Evolutionary conservation across 2,329 filamentous ascomycete species (phyloP).

Genomic region (Microsporum audouinii): DNA sequence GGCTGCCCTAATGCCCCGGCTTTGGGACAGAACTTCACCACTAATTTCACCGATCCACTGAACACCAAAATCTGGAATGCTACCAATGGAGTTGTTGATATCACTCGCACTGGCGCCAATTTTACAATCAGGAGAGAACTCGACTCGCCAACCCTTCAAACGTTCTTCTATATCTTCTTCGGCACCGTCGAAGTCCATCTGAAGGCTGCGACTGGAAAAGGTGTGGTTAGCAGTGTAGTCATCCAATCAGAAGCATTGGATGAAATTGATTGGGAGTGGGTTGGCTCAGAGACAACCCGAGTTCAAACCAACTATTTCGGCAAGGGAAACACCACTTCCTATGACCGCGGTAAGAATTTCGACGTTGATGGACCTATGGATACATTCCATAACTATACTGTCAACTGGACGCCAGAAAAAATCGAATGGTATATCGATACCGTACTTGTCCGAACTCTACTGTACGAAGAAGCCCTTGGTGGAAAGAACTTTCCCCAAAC

Average conservation of each 20-base stretch:
- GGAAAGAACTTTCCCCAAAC: conserved; percentile 58
- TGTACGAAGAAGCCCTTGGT: conserved; percentile 53
- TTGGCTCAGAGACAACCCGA: conserved; percentile 26
- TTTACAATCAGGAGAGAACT: conserved; percentile 69
- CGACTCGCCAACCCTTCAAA: conserved; percentile 74
- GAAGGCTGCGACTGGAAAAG: conserved; percentile 73
- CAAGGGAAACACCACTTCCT: conserved; percentile 76
- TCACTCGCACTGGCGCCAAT: conserved; percentile 57
- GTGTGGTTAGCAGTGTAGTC: conserved; percentile 86
- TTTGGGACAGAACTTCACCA: conserved; percentile 38
- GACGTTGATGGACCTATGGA: conserved; percentile 47
- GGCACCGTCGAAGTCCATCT: conserved; percentile 75
- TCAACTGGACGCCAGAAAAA: conserved; percentile 56
- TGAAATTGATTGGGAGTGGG: conserved; percentile 73
- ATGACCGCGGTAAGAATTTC: conserved; percentile 76
- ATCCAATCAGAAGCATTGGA: conserved; percentile 88
- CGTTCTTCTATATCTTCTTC: conserved; percentile 97
- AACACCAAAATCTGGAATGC: conserved; percentile 58
- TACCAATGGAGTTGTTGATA: conserved; percentile 56
- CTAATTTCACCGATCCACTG: conserved; percentile 41
- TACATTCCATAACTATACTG: conserved; percentile 36
- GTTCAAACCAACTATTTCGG: conserved; percentile 90
- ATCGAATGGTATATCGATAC: conserved; percentile 57
- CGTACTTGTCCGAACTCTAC: conserved; percentile 49
- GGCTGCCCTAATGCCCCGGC: conserved; percentile 62